These are phyloP conservation scores for Tylopilus rubrobrunneus DNA, from an alignment of 768 basidiomycete genomes.

Conservation along the genomic window DNA sequence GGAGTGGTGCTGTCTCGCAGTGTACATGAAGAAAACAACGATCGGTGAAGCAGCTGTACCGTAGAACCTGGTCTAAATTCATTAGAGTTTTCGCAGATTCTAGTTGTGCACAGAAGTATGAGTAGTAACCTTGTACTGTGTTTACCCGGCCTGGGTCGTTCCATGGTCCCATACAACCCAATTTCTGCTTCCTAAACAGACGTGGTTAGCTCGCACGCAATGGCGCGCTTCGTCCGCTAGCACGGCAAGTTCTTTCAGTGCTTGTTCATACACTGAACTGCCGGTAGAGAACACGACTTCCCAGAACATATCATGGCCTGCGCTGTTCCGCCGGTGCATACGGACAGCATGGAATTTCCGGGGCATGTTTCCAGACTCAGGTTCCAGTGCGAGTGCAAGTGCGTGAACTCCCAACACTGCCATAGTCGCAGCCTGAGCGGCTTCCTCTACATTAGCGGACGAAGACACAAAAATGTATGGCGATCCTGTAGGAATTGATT, in stretches of 20 bases:
- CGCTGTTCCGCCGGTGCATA: slow-evolving; percentile 3
- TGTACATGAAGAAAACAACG: background rate
- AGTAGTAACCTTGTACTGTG: no score
- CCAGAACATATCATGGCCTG: slow-evolving; percentile 2
- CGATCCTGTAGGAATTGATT: slow-evolving; percentile 9
- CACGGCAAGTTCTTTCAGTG: slow-evolving; percentile 11
- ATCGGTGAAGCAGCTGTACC: slow-evolving; percentile 12
- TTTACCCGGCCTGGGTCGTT: background rate
- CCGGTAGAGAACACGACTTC: slow-evolving; percentile 15
- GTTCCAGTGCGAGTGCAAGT: slow-evolving; percentile 19
- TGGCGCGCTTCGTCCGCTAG: background rate
- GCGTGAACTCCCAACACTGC: slow-evolving; percentile 24
- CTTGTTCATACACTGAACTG: slow-evolving; percentile 8
- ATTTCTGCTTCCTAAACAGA: slow-evolving; percentile 9
- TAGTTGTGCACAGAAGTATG: background rate
- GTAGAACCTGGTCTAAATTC: background rate
- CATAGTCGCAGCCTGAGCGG: slow-evolving; percentile 21
- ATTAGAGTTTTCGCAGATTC: background rate
- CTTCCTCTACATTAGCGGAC: slow-evolving; percentile 5
- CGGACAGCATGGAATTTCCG: slow-evolving; percentile 16
- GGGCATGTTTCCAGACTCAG: background rate
- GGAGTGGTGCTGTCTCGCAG: background rate
- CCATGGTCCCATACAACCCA: slow-evolving; percentile 22
- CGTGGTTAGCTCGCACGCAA: background rate
- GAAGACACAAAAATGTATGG: slow-evolving; percentile 22